Conservation (phyloP, 2,329 filamentous ascomycete species). For the Fusarium keratoplasticum region DNA sequence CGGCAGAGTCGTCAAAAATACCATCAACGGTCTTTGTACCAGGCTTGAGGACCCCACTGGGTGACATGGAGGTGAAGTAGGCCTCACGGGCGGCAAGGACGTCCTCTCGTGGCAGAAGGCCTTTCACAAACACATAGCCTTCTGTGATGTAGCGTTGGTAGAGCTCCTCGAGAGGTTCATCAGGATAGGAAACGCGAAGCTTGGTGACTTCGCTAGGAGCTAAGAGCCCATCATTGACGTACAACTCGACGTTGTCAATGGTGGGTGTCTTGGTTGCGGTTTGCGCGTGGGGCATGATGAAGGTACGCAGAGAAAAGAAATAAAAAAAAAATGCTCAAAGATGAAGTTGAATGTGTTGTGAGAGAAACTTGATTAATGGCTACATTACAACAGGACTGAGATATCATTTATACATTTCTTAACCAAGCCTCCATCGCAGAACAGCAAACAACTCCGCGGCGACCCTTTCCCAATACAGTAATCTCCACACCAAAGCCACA, state of each 20-base stretch:
- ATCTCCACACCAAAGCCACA: not conserved
- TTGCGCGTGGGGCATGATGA: slow-evolving; percentile 2
- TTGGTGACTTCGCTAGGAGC: slow-evolving; percentile 55
- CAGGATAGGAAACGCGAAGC: slow-evolving; percentile 56
- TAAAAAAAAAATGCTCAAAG: not conserved
- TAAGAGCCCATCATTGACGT: slow-evolving; percentile 53
- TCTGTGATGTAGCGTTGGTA: slow-evolving; percentile 52
- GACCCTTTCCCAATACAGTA: not conserved
- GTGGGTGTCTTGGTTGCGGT: slow-evolving; percentile 3
- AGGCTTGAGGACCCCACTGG: slow-evolving; percentile 67
- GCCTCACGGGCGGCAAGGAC: slow-evolving; percentile 62
- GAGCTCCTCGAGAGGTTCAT: slow-evolving; percentile 60
- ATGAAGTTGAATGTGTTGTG: not conserved
- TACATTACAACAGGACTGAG: not conserved
- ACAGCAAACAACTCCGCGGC: not conserved
- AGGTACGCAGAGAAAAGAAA: not conserved
- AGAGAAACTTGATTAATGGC: not conserved
- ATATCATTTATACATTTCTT: not conserved
- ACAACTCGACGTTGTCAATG: slow-evolving; percentile 27
- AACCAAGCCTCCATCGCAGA: not conserved
- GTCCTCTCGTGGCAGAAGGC: slow-evolving; percentile 63
- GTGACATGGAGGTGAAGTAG: slow-evolving; percentile 65
- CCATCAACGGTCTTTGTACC: slow-evolving; percentile 63
- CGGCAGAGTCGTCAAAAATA: slow-evolving; percentile 54
- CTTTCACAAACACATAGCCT: slow-evolving; percentile 68